A percentile compares a stretch with the other conserved stretches of the same genome.
These are phyloP conservation scores for Diplotaxis tenuifolia DNA, from an alignment of 345 rosid species.

Conservation along the genomic window DNA sequence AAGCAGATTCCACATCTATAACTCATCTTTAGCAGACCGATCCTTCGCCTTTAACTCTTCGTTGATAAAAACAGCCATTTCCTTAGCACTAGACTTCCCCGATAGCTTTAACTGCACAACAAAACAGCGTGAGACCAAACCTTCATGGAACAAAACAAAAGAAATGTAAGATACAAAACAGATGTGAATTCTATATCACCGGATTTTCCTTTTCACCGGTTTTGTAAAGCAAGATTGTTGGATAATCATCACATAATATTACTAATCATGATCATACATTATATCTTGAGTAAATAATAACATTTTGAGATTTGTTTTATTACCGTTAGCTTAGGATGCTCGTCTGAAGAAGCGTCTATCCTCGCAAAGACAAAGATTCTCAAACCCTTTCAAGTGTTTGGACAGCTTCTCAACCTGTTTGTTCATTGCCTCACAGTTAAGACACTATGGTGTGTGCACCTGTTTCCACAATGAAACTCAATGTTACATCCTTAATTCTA, in stretches of 20 bases:
- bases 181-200: conserved; percentile 39
- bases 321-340: conserved; percentile 82
- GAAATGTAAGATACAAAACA: conserved; percentile 35
- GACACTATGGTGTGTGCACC: conserved; percentile 90
- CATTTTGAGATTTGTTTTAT: too few relatives aligned
- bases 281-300: too few relatives aligned
- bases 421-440: conserved; percentile 63
- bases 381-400: conserved; percentile 75
- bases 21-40: conserved; percentile 25
- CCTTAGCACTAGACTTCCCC: conserved; percentile 48
- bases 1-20: conserved; percentile 5
- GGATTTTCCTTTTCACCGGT: conserved; percentile 62
- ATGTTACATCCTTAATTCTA: conserved; percentile 17
- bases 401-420: conserved; percentile 86
- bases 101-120: conserved; percentile 59
- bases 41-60: conserved; percentile 17
- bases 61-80: too few relatives aligned
- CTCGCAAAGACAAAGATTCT: conserved; percentile 64
- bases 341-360: conserved; percentile 86
- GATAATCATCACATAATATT: conserved; percentile 26
- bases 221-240: conserved; percentile 66
- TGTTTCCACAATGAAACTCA: conserved; percentile 29
- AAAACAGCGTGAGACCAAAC: conserved; percentile 41
- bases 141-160: neutral
- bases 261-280: conserved; percentile 38